These are phyloP conservation scores for Pleurotus ostreatus DNA, from an alignment of 768 basidiomycete species.

Conservation along the genomic window DNA sequence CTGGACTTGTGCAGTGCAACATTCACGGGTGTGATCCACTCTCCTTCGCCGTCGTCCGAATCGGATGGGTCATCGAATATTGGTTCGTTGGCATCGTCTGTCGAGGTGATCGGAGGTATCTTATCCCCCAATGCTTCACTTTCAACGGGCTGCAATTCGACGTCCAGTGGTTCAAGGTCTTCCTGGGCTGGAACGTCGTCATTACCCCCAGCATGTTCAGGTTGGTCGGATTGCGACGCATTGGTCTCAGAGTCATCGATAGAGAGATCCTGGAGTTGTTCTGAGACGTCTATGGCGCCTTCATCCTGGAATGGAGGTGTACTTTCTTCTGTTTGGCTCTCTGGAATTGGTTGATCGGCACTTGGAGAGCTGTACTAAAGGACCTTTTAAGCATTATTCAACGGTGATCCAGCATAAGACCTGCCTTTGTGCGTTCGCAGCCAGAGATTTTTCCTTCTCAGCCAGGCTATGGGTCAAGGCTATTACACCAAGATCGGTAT, in stretches of 20 bases:
- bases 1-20: conserved; percentile 82
- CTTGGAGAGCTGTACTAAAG: background rate
- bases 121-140: conserved; percentile 11
- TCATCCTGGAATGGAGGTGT: background rate
- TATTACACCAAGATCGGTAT: conserved; percentile 86
- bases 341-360: background rate
- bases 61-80: conserved; percentile 76
- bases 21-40: conserved; percentile 96
- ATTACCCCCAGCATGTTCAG: background rate
- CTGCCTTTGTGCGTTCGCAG: conserved; percentile 21
- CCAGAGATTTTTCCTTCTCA: conserved; percentile 34
- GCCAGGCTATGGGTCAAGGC: conserved; percentile 84
- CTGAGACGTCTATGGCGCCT: background rate
- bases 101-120: conserved; percentile 8
- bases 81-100: conserved; percentile 23
- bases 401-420: conserved; percentile 7
- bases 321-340: background rate
- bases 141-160: conserved; percentile 35
- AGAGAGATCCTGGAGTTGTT: background rate
- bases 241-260: background rate
- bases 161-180: conserved; percentile 37
- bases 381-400: background rate
- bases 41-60: conserved; percentile 81
- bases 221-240: background rate
- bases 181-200: conserved; percentile 10